Evolutionary conservation across 1,139 yeast genomes (phyloP).

Genomic region (Pneumocystis sp.): DNA sequence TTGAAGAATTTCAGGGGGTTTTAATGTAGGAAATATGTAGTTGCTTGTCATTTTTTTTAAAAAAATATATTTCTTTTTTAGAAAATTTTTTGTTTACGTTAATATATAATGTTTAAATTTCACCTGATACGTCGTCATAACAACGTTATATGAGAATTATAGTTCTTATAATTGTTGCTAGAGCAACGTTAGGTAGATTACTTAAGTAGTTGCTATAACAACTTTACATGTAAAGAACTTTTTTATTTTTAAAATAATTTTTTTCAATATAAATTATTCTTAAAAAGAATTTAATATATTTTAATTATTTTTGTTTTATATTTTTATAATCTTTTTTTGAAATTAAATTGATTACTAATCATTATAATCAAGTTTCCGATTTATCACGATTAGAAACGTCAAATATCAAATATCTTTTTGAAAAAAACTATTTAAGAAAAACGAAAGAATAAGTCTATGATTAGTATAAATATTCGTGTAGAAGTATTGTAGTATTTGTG

Average conservation of each 20-base stretch:
- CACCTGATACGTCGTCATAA: background rate
- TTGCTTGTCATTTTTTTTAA: background rate
- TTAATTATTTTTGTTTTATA: too few species aligned
- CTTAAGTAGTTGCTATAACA: too few species aligned
- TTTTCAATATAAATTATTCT: too few species aligned
- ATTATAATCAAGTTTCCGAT: background rate
- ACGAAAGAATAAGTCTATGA: background rate
- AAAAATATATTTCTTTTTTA: background rate
- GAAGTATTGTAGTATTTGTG: background rate
- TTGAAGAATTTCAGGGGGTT: background rate
- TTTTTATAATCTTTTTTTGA: too few species aligned
- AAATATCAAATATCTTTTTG: background rate
- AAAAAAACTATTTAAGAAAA: too few species aligned
- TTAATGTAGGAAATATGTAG: background rate
- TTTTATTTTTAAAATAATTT: too few species aligned
- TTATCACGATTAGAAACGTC: background rate
- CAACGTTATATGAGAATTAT: too few species aligned
- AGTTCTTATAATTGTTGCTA: too few species aligned
- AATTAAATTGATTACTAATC: background rate
- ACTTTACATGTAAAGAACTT: too few species aligned
- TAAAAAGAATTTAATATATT: too few species aligned
- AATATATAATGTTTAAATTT: background rate
- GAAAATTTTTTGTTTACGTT: background rate
- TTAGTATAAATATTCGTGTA: background rate
- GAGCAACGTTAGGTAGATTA: too few species aligned